Conservation (phyloP, 208 protist species). For the Spongospora subterranea region DNA sequence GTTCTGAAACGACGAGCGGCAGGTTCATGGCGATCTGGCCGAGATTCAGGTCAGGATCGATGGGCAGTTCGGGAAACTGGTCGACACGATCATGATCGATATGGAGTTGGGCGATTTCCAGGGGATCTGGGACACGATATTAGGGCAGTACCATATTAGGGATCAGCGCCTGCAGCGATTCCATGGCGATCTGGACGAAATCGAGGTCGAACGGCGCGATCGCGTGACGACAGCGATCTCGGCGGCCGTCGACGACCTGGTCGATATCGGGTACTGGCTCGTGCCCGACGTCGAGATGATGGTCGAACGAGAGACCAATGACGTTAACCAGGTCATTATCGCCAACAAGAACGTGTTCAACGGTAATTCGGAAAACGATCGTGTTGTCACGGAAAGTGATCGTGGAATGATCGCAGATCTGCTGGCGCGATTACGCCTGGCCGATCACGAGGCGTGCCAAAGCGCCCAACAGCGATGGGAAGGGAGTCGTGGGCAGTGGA, state of each 20-base stretch:
- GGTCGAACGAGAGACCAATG: neutral
- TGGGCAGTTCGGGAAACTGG: neutral
- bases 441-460: neutral
- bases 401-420: neutral
- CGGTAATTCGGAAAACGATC: neutral
- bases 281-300: neutral
- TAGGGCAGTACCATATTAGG: neutral
- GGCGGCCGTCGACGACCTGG: neutral
- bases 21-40: neutral
- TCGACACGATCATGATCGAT: neutral
- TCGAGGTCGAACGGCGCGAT: neutral
- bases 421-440: neutral
- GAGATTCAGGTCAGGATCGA: neutral
- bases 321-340: neutral
- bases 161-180: neutral
- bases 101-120: neutral
- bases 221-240: neutral
- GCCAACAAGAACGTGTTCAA: neutral
- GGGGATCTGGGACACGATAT: neutral
- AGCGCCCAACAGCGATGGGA: neutral
- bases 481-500: neutral
- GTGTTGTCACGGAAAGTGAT: neutral
- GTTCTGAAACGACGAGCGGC: neutral
- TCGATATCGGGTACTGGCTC: neutral
- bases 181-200: neutral